These are phyloP conservation scores for Penicillium turbatum DNA, from an alignment of 495 filamentous ascomycete species.

Conservation along the genomic window DNA sequence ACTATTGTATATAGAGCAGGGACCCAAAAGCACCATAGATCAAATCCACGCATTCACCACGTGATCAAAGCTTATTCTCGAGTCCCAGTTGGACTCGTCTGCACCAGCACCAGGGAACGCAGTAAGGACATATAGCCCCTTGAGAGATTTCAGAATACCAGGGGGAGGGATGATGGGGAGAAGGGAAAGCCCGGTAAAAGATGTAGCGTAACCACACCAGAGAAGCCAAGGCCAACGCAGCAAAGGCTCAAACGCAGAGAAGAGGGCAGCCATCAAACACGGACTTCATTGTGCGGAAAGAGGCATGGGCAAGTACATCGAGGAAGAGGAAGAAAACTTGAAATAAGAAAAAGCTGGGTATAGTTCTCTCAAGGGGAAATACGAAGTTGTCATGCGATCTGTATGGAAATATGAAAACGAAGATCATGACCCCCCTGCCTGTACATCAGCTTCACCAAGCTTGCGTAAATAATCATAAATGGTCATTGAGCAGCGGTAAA, in stretches of 20 bases:
- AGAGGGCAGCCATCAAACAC: conserved; percentile 7
- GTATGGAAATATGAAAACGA: conserved; percentile 6
- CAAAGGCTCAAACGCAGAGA: conserved; percentile 12
- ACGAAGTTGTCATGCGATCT: conserved; percentile 11
- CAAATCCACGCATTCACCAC: conserved; percentile 9
- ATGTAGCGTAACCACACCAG: conserved; percentile 8
- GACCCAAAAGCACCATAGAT: conserved; percentile 6
- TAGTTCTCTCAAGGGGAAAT: conserved; percentile 13
- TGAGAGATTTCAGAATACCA: conserved; percentile 12
- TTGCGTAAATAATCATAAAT: conserved; percentile 14
- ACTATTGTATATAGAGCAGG: background rate
- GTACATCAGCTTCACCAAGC: conserved; percentile 12
- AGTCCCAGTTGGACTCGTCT: background rate
- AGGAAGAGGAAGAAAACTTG: background rate
- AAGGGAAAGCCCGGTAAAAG: background rate
- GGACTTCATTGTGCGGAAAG: conserved; percentile 18
- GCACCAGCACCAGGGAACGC: conserved; percentile 3
- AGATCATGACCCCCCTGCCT: background rate
- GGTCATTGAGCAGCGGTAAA: conserved; percentile 7
- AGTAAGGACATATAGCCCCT: conserved; percentile 1
- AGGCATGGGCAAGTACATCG: conserved; percentile 19
- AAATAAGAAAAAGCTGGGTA: conserved; percentile 5
- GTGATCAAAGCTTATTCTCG: conserved; percentile 6
- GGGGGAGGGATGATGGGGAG: background rate
- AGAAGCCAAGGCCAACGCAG: conserved; percentile 14